These are phyloP conservation scores for Apiospora aurea DNA, from an alignment of 2,329 filamentous ascomycete species.

Conservation along the genomic window DNA sequence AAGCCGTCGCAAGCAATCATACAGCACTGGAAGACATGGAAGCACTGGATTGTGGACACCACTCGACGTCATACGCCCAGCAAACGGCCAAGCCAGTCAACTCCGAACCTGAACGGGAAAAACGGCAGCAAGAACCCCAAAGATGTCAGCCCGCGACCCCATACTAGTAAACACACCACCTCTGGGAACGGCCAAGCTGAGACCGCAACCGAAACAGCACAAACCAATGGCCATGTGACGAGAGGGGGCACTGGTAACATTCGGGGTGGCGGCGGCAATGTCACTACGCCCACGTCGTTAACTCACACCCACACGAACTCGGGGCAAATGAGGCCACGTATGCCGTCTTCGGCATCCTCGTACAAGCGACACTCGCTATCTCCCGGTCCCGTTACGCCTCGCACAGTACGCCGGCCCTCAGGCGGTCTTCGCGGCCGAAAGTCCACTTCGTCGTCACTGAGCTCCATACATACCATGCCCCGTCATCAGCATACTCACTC, in stretches of 20 bases:
- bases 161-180: constrained; percentile 64
- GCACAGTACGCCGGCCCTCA: constrained; percentile 83
- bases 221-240: constrained; percentile 57
- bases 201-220: constrained; percentile 55
- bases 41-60: constrained; percentile 68
- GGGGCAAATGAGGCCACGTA: constrained; percentile 39
- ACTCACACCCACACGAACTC: constrained; percentile 34
- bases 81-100: constrained; percentile 62
- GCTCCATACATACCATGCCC: constrained; percentile 86
- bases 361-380: constrained; percentile 82
- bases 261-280: constrained; percentile 28
- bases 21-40: constrained; percentile 69
- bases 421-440: constrained; percentile 87
- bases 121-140: constrained; percentile 55
- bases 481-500: constrained; percentile 88
- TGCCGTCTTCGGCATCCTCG: constrained; percentile 51
- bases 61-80: constrained; percentile 59
- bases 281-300: constrained; percentile 39
- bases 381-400: constrained; percentile 86
- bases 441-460: constrained; percentile 94
- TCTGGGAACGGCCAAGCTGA: constrained; percentile 48
- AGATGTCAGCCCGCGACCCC: constrained; percentile 63
- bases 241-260: constrained; percentile 42
- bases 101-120: constrained; percentile 64
- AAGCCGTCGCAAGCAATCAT: constrained; percentile 66